Base-by-base conservation (phyloP, 2,329 filamentous ascomycete genomes). In the Huntiella abstrusa region DNA sequence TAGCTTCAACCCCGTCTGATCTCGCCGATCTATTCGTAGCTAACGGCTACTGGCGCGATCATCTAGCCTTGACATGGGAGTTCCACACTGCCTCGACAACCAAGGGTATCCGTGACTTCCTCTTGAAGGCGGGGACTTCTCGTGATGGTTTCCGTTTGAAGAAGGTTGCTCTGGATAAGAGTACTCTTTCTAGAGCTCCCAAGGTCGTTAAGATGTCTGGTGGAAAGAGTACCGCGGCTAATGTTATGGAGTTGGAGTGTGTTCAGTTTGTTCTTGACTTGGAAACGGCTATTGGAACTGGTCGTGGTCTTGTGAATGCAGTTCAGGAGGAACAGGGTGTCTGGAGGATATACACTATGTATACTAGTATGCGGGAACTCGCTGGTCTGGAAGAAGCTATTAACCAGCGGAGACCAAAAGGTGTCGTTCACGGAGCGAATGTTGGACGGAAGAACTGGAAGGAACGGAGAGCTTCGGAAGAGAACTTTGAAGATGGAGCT, bases 331-430 rank as follows among this genome's bases (percentile, higher is more conserved):
- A 57, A 2, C 17, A 39, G 4, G 61, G 57, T 0, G 33, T 49
- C 2, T 82, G 75, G 76, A 77, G 75, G 55, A 69, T 74, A 0
- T 79, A 73, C 51, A 77, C 74, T 1, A 53, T 83, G 0, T 81
- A 74, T 54, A 82, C 78, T 0, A 63, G 65, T 0, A 60, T 83
- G 4, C 55, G 65, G 1, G 66, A 70, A 34, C 52, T 83, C 4
- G 69, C 62, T 3, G 71, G 68, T 0, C 59, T 67, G 43, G 69
- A 75, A 49, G 73, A 81, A 55, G 51, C 53, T 0, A 55, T 64
- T 1, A 62, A 66, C 1, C 54, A 54, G 1, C 64, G 62, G 3
- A 64, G 79, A 22, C 67, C 73, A 0, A 61, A 61, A 15, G 79
- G 79, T 0, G 73, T 68, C 4, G 60, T 68, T 36, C 73, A 78